Evolutionary conservation across 2,329 filamentous ascomycete genomes (phyloP).

Genomic region (Monilinia aucupariae): DNA sequence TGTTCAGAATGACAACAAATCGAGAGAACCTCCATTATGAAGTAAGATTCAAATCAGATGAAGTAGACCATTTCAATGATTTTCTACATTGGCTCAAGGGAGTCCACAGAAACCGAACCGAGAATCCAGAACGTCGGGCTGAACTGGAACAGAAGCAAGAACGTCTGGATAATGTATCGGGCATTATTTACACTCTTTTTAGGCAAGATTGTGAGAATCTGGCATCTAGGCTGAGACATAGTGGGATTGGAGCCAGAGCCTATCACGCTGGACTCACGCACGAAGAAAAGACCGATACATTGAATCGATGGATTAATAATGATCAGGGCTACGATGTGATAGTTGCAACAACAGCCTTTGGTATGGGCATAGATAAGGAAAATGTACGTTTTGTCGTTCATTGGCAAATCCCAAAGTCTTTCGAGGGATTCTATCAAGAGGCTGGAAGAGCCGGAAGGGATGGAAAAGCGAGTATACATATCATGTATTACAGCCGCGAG

Average conservation of each 20-base stretch:
- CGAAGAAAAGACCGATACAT: slow-evolving; percentile 64
- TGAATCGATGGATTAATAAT: slow-evolving; percentile 67
- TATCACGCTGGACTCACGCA: slow-evolving; percentile 67
- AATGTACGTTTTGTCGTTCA: slow-evolving; percentile 92
- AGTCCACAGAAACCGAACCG: slow-evolving; percentile 65
- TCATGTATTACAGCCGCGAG: slow-evolving; percentile 85
- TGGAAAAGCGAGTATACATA: slow-evolving; percentile 78
- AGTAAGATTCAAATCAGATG: slow-evolving; percentile 74
- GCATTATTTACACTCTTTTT: slow-evolving; percentile 75
- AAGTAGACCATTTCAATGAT: slow-evolving; percentile 65
- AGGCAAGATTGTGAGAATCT: slow-evolving; percentile 70
- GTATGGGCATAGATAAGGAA: slow-evolving; percentile 96
- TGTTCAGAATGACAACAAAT: slow-evolving; percentile 78
- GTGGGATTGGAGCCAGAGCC: slow-evolving; percentile 67
- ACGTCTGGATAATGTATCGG: slow-evolving; percentile 60
- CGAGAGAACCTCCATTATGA: slow-evolving; percentile 87
- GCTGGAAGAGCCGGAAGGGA: slow-evolving; percentile 87
- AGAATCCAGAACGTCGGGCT: slow-evolving; percentile 47
- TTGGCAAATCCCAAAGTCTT: slow-evolving; percentile 89
- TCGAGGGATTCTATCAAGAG: slow-evolving; percentile 96
- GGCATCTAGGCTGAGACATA: slow-evolving; percentile 57
- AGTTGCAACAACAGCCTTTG: slow-evolving; percentile 91
- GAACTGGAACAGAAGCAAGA: slow-evolving; percentile 53
- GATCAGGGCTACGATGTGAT: slow-evolving; percentile 80
- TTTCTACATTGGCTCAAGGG: slow-evolving; percentile 70